Evolutionary conservation across 179 eudicot genomes (phyloP).

Genomic region (Carnegiea gigantea): DNA sequence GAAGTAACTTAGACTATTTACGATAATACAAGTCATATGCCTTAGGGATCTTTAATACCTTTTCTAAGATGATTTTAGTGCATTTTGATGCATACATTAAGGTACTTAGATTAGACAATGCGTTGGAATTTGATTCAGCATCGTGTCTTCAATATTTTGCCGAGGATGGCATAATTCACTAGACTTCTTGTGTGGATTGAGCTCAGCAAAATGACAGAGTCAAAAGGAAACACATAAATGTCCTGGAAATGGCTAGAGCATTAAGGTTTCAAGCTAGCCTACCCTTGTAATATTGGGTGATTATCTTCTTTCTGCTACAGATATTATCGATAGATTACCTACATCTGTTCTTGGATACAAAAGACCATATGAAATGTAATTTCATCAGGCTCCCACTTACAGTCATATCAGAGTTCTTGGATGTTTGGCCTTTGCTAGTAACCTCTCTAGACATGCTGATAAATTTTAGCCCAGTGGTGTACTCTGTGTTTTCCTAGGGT

Average conservation of each 20-base stretch:
- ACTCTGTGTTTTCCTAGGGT: neutral
- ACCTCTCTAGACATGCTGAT: neutral
- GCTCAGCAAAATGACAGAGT: neutral
- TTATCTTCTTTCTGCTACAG: too few species aligned
- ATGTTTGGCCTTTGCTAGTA: too few species aligned
- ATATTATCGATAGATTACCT: neutral
- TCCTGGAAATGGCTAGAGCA: neutral
- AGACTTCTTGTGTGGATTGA: neutral
- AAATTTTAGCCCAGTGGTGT: neutral
- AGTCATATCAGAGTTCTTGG: neutral
- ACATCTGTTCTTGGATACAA: neutral
- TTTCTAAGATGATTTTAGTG: neutral
- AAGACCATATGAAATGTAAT: neutral
- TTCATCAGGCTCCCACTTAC: neutral
- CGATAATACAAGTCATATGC: neutral
- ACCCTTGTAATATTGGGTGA: neutral
- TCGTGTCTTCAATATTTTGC: neutral
- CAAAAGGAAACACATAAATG: neutral
- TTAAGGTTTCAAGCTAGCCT: neutral
- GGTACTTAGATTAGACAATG: too few species aligned
- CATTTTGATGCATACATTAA: neutral
- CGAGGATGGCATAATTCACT: neutral
- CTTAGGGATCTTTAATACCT: neutral
- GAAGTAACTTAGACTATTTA: neutral
- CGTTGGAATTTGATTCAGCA: too few species aligned